Evolutionary conservation across 768 basidiomycete genomes (phyloP), one percentile per base, ranked within the genome.

Genomic region (Suillus brevipes): DNA sequence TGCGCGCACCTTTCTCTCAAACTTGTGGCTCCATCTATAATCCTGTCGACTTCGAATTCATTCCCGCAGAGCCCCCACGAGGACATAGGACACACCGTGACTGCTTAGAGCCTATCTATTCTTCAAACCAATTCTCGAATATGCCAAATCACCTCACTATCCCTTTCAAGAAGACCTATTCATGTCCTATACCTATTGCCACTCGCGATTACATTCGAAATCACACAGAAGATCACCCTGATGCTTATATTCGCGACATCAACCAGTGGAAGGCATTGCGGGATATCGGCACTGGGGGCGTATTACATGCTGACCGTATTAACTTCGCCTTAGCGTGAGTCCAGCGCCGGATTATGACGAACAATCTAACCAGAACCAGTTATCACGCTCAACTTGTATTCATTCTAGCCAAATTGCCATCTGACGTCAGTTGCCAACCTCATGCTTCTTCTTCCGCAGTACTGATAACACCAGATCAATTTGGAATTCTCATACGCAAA

Each of bases 361-460:
- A 64, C 10, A 3, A 37, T 60, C 67, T 67, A 59, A 64, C 57
- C 55, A 13, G 56, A 57, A 43, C 42, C 68, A 98, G 97, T 53
- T 99, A 99, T 74, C 92, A 97, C 69, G 92, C 94, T 4, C 96
- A 97, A 73, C 86, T 98, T 43, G 81, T 88, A 0, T 95, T 90
- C 66, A 85, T 95, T 38, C 77, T 92, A 66, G 87, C 89, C 14
- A 98, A 98, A 73, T 80, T 99, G 8, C 96, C 97, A 2, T 77
- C 83, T 8, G 88, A 97, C 76, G 96, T 88, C 63, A 72, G 78
- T 73, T 34, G 58, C 25, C 55, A 31, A 53, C 55, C 61, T 67
- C 52, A 40, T 60, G 31, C 63, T 67, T 57, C 28, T 40, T 49
- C 34, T 68, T 78, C 7, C 68, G 38, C 56, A 40, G 49, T 23